Percentiles rank a stretch among this genome's conserved stretches.
Conservation (phyloP, 31 red algal genomes). For the Bonnemaisonia californica region DNA sequence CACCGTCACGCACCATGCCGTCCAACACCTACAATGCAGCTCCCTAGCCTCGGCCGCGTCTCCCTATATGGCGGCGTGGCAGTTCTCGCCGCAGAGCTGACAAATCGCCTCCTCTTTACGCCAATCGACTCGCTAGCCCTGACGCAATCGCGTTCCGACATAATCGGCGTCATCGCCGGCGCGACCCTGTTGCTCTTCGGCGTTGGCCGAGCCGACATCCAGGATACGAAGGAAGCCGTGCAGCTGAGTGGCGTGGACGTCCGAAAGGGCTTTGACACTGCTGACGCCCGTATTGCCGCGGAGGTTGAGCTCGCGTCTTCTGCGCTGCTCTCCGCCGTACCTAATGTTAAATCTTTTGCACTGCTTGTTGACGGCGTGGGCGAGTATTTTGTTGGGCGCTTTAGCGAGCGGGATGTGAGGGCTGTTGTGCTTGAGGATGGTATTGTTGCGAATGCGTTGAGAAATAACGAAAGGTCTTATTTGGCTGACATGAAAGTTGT, state of each 20-base stretch:
- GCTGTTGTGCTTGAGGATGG: conserved; percentile 10
- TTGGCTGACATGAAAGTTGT: conserved; percentile 82
- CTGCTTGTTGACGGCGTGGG: conserved; percentile 38
- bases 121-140: conserved; percentile 16
- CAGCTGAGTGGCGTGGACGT: conserved; percentile 53
- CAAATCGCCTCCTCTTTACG: conserved; percentile 28
- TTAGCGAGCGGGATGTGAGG: conserved; percentile 15
- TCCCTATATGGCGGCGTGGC: conserved; percentile 15
- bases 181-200: conserved; percentile 29
- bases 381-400: conserved; percentile 34
- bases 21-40: too few species aligned
- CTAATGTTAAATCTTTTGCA: conserved; percentile 49
- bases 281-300: background rate
- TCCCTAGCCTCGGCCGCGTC: conserved; percentile 1
- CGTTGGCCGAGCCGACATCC: conserved; percentile 22
- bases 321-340: conserved; percentile 44
- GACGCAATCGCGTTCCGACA: conserved; percentile 36
- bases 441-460: conserved; percentile 44
- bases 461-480: conserved; percentile 42
- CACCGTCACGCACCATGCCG: too few species aligned
- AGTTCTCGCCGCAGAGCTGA: conserved; percentile 17
- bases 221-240: conserved; percentile 29
- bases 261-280: conserved; percentile 10
- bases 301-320: conserved; percentile 17
- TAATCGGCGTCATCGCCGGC: conserved; percentile 32